A percentile compares a stretch with the other conserved stretches of the same genome.
Conservation (phyloP, 495 filamentous ascomycete species). For the Penicillium ucsense region DNA sequence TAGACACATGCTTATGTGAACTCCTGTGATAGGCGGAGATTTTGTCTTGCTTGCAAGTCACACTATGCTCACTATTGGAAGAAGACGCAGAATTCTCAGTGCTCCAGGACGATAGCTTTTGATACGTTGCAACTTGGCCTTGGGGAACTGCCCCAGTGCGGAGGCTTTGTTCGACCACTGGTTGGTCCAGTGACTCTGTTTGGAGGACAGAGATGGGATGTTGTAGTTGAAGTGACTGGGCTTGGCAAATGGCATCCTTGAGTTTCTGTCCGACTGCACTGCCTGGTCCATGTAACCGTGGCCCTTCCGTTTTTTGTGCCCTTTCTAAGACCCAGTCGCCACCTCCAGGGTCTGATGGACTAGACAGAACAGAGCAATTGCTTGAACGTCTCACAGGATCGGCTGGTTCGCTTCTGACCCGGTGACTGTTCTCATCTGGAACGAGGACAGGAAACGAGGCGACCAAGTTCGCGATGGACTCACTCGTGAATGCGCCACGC, state of each 20-base stretch:
- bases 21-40: too few species aligned
- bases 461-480: too few species aligned
- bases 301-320: neutral
- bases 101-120: too few species aligned
- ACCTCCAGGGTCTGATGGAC: neutral
- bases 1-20: too few species aligned
- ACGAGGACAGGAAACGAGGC: neutral
- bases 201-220: neutral
- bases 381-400: conserved; percentile 7
- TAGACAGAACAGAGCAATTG: neutral
- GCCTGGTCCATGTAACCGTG: conserved; percentile 14
- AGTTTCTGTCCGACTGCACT: conserved; percentile 20
- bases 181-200: too few species aligned
- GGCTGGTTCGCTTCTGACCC: neutral
- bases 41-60: too few species aligned
- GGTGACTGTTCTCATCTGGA: neutral
- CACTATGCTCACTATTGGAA: too few species aligned
- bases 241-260: conserved; percentile 14
- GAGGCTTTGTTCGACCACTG: too few species aligned
- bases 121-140: too few species aligned
- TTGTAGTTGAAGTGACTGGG: neutral
- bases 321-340: neutral
- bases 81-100: too few species aligned
- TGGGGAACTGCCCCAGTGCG: too few species aligned
- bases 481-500: too few species aligned